A percentile compares a stretch with the other conserved stretches of the same genome.
Conservation (phyloP, 108 stramenopile species). For the Phaeodactylum tricornutum region DNA sequence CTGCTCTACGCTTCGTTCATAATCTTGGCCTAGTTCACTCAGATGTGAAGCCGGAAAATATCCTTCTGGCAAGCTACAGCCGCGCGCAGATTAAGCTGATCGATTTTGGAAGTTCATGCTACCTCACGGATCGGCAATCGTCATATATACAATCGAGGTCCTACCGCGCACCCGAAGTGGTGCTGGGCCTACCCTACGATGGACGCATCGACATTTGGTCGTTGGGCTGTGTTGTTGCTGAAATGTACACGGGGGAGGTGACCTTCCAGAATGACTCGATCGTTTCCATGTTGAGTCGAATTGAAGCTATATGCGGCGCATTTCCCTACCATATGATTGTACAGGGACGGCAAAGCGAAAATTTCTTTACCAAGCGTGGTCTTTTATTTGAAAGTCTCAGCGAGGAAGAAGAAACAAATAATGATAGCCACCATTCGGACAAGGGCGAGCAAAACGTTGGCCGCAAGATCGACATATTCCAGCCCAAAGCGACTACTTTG, state of each 20-base stretch:
- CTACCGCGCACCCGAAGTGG: conserved; percentile 98
- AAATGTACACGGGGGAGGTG: conserved; percentile 91
- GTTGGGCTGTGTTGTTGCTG: conserved; percentile 91
- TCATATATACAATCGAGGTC: conserved; percentile 94
- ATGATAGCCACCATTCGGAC: conserved; percentile 19
- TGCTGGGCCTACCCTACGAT: conserved; percentile 86
- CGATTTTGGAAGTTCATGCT: conserved; percentile 98
- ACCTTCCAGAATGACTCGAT: conserved; percentile 90
- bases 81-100: conserved; percentile 89
- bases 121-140: conserved; percentile 87
- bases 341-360: conserved; percentile 71
- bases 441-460: conserved; percentile 1
- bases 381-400: conserved; percentile 76
- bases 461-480: conserved; percentile 50
- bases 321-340: conserved; percentile 88
- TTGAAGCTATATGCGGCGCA: conserved; percentile 87
- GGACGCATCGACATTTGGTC: conserved; percentile 94
- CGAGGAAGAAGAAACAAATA: conserved; percentile 17
- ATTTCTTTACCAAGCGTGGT: conserved; percentile 84
- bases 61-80: conserved; percentile 76
- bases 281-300: conserved; percentile 89
- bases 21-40: conserved; percentile 88
- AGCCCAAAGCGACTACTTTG: conserved; percentile 66
- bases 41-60: conserved; percentile 99
- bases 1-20: conserved; percentile 90